Percentiles rank a stretch among this genome's conserved stretches.
These are phyloP conservation scores for Ustilago tritici DNA, from an alignment of 1,284 basidiomycete genomes.

Conservation along the genomic window DNA sequence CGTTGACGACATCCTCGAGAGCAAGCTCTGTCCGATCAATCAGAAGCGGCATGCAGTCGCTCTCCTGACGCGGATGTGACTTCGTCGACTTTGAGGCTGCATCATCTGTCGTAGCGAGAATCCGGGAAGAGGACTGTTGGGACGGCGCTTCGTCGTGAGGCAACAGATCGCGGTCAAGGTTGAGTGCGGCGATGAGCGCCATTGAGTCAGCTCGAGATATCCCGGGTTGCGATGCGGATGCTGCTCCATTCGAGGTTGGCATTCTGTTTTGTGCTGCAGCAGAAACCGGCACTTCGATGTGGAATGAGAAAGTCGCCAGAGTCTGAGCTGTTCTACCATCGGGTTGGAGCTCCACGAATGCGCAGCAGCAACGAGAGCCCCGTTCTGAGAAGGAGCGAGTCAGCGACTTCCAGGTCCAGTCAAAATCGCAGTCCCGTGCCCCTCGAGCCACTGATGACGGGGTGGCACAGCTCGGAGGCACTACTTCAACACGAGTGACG, in stretches of 20 bases:
- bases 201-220: constrained; percentile 35
- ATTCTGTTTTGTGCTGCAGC: constrained; percentile 1
- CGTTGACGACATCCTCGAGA: constrained; percentile 43
- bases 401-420: constrained; percentile 49
- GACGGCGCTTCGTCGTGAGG: neutral
- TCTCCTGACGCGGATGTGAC: neutral
- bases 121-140: neutral
- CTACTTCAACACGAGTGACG: constrained; percentile 39
- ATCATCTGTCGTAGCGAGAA: neutral
- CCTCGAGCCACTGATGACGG: constrained; percentile 24
- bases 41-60: neutral
- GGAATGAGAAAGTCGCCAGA: constrained; percentile 40
- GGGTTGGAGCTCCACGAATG: constrained; percentile 46
- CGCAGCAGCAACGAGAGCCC: constrained; percentile 37
- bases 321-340: constrained; percentile 13
- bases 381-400: constrained; percentile 1
- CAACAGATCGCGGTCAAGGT: constrained; percentile 15
- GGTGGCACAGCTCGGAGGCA: constrained; percentile 1
- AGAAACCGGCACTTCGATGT: constrained; percentile 26
- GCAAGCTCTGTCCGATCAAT: constrained; percentile 57
- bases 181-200: constrained; percentile 34
- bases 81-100: neutral
- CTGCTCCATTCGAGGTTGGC: neutral
- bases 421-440: constrained; percentile 47
- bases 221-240: neutral